Base-by-base conservation (phyloP, 768 basidiomycete species). In the Podaxis sp. region DNA sequence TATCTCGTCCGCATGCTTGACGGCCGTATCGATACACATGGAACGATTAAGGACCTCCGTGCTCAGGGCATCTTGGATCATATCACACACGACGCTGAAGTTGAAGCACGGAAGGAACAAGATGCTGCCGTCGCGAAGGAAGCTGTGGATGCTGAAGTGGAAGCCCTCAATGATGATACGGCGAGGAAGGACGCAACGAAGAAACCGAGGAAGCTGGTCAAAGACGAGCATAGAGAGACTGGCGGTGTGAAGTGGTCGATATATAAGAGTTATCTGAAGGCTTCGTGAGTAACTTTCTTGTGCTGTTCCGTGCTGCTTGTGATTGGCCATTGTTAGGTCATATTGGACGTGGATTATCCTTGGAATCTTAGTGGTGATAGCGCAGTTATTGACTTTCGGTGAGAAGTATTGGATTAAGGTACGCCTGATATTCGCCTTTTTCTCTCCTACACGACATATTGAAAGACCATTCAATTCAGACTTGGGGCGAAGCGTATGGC, bases 161-260 rank as follows among this genome's bases (percentile, higher is more conserved):
- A 39, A 39, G 52, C 39, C 26, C 39, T 48, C 12, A 52, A 61
- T 28, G 57, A 52, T 48, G 67, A 67, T 11, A 71, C 61, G 19
- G 70, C 68, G 1, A 65, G 68, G 11, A 67, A 71, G 1, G 70
- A 73, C 54, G 74, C 71, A 24, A 73, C 66, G 11, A 93, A 87
- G 75, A 90, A 86, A 65, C 88, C 90, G 0, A 76, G 87, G 30
- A 90, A 92, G 68, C 74, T 94, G 11, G 73, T 94, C 61, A 87
- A 93, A 70, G 93, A 94, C 53, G 93, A 95, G 70, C 88, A 92
- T 63, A 73, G 93, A 49, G 90, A 91, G 65, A 81, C 82, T 1
- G 95, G 94, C 0, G 86, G 88, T 40, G 93, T 96, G 33, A 92
- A 92, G 69, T 93, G 91, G 89, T 74, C 76, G 1, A 80, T 88